Percentiles rank a stretch among this genome's conserved stretches.
Evolutionary conservation across 2,329 filamentous ascomycete species (phyloP).

Genomic region (Neoscytalidium dimidiatum): DNA sequence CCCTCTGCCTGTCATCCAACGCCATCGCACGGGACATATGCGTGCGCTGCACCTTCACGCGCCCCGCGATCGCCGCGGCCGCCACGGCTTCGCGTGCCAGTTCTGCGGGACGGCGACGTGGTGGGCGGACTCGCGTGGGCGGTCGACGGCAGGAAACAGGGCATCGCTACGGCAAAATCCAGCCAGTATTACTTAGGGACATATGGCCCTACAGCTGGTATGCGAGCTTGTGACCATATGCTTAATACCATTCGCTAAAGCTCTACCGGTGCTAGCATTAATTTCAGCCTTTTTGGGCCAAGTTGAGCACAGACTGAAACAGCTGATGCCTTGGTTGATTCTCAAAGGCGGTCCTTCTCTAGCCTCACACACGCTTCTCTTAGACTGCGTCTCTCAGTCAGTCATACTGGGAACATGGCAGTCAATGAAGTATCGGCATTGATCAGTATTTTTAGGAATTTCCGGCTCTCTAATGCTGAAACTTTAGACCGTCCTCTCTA

Average conservation of each 20-base stretch:
- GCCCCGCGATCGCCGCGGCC: not conserved
- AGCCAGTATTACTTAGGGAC: no score
- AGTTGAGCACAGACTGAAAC: not conserved
- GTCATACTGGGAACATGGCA: no score
- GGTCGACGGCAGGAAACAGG: not conserved
- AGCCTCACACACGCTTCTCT: not conserved
- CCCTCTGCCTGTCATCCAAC: not conserved
- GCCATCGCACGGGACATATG: not conserved
- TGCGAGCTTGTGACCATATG: no score
- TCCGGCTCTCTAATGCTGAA: not conserved
- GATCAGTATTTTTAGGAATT: not conserved
- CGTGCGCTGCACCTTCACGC: not conserved
- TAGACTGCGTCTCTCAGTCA: not conserved
- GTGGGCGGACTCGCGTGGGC: not conserved
- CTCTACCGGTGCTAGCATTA: not conserved
- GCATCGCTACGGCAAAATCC: not conserved
- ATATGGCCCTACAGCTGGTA: no score
- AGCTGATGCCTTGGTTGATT: not conserved
- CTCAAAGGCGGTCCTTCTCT: not conserved
- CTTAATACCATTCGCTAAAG: no score
- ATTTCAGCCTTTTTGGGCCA: not conserved
- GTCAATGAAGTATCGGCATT: no score
- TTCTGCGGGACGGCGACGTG: not conserved
- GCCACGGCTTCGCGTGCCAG: not conserved
- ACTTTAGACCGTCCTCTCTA: not conserved